phyloP scores from a whole-genome alignment of 805 yeast genomes.

The Ogataea thermomethanolica region DNA sequence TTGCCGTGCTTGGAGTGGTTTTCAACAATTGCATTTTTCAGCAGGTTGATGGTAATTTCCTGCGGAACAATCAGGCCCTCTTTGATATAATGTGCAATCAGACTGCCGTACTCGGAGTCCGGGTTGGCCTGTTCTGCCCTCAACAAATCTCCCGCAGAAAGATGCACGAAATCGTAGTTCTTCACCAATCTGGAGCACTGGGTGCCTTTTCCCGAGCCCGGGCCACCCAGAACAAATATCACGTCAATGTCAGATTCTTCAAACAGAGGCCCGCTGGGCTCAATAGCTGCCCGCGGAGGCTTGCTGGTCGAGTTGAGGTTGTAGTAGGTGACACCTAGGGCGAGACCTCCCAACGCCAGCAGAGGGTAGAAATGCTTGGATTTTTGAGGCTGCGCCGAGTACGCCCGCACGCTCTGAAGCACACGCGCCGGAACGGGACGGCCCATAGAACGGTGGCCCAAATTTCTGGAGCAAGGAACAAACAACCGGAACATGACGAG shows the following conservation, averaged over 20 bases:
- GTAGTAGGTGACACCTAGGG: conserved; percentile 34
- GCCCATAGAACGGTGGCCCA: background rate
- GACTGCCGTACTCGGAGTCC: conserved; percentile 79
- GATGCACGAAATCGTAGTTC: conserved; percentile 78
- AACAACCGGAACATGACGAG: conserved; percentile 4
- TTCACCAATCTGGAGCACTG: conserved; percentile 84
- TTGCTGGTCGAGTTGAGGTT: conserved; percentile 28
- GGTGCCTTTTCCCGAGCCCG: conserved; percentile 97
- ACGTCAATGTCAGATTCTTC: conserved; percentile 68
- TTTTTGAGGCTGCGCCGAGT: conserved; percentile 11
- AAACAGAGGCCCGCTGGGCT: conserved; percentile 38
- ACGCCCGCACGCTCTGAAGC: conserved; percentile 3
- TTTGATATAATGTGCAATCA: conserved; percentile 78
- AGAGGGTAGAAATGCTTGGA: conserved; percentile 27
- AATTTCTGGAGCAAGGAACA: conserved; percentile 3
- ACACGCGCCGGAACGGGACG: background rate
- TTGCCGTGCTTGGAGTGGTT: conserved; percentile 42
- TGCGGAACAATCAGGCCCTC: conserved; percentile 95
- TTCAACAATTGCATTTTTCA: conserved; percentile 73
- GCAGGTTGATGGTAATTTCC: conserved; percentile 78
- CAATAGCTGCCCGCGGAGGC: conserved; percentile 34
- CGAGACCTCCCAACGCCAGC: conserved; percentile 27
- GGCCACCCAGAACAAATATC: conserved; percentile 92
- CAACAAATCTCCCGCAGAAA: conserved; percentile 94
- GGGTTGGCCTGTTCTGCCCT: conserved; percentile 86